Evolutionary conservation across 1,284 basidiomycete genomes (phyloP).

Genomic region (Heterobasidion irregulare): DNA sequence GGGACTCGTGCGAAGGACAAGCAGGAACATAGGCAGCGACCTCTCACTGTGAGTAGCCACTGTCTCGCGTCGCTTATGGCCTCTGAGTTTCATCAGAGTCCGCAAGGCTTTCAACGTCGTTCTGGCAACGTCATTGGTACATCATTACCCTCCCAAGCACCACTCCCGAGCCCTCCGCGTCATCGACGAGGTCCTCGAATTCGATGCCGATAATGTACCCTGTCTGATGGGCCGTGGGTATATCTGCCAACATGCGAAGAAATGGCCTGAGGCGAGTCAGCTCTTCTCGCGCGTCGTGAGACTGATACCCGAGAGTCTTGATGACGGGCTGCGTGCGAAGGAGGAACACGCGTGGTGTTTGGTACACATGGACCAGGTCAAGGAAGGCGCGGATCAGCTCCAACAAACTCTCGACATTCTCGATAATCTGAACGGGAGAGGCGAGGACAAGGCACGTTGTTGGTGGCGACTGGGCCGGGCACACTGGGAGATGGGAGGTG

Average conservation of each 20-base stretch:
- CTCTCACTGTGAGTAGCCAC: conserved; percentile 37
- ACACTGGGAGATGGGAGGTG: conserved; percentile 72
- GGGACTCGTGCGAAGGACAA: conserved; percentile 45
- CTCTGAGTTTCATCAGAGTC: conserved; percentile 29
- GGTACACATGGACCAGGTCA: conserved; percentile 47
- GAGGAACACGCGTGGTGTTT: conserved; percentile 88
- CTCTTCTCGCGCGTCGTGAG: conserved; percentile 50
- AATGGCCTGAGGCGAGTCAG: conserved; percentile 66
- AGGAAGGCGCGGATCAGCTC: conserved; percentile 49
- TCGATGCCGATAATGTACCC: conserved; percentile 54
- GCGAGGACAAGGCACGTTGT: conserved; percentile 63
- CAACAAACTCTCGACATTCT: conserved; percentile 50
- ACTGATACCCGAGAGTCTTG: conserved; percentile 36
- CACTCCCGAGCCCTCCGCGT: conserved; percentile 74
- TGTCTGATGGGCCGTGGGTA: conserved; percentile 74
- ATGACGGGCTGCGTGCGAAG: conserved; percentile 56
- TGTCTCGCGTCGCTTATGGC: not conserved
- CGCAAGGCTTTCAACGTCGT: conserved; percentile 55
- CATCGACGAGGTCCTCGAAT: conserved; percentile 62
- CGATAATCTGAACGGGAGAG: conserved; percentile 43
- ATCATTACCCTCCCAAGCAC: conserved; percentile 86
- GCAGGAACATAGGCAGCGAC: conserved; percentile 50
- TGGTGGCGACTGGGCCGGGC: conserved; percentile 81
- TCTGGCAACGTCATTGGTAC: conserved; percentile 71
- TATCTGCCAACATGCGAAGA: conserved; percentile 54